Base-by-base conservation (phyloP, 345 rosid species). In the Camelina hispida region DNA sequence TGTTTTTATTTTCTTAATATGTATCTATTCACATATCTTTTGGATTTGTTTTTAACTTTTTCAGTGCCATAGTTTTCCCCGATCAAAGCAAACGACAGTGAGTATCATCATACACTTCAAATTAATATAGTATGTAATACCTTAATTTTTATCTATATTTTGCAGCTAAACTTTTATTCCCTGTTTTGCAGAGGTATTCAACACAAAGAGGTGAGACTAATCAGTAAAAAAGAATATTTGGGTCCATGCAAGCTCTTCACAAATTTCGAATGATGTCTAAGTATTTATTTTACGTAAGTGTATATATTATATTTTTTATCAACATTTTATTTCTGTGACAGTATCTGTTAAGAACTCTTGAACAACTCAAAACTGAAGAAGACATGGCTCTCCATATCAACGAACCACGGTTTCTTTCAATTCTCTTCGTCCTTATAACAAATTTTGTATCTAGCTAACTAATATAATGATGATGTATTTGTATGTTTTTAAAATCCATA, bases 201-300 rank as follows among this genome's bases (percentile, higher is more conserved):
- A 32, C 85, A 84, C 73, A 81, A 82, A 80, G 91, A 87, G 94
- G 91, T 84, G 68, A 74, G 68, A n/a, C 38, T 60, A 22, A 44
- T n/a, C 37, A 34, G 2, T 11, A 10, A 25, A 38, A 18, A 50
- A 51, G 20, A 17, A 37, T 32, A 15, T 32, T 73, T 38, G 71
- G 30, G 40, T 68, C 37, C 37, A 28, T 52, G 57, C n/a, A 15
- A 20, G 20, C 20, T 52, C 14, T 40, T n/a, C 25, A n/a, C 20
- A 43, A 42, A n/a, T 54, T 32, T 55, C 16, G n/a, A n/a, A n/a
- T n/a, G n/a, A n/a, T n/a, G n/a, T n/a, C n/a, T 13, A 50, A 28
- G 17, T 57, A 30, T 30, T 50, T 53, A 37, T 28, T 50, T 59
- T 20, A 61, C 20, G 0, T 18, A 18, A 12, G 1, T 28, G 20